phyloP scores from a whole-genome alignment of 352 stramenopile genomes.

The Hyphochytrium catenoides region DNA sequence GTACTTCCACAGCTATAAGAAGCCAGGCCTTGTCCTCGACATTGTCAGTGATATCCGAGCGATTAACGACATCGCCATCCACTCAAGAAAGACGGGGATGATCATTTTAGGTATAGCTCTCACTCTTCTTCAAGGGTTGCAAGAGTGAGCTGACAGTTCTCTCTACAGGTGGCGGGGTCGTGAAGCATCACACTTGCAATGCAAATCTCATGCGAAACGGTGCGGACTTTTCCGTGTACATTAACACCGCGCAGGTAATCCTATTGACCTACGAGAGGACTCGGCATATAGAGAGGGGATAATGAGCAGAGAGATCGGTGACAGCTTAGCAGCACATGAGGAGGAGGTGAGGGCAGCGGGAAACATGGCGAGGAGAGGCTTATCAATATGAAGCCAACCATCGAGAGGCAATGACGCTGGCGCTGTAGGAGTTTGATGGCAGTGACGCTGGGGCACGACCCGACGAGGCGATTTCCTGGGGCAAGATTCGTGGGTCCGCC shows the following conservation, averaged over 20 bases:
- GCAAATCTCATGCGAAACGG: slow-evolving; percentile 99
- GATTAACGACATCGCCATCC: slow-evolving; percentile 94
- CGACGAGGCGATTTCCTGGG: slow-evolving; percentile 98
- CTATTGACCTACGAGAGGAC: neutral
- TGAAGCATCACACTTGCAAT: slow-evolving; percentile 99
- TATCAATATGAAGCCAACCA: neutral
- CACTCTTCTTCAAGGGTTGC: no score
- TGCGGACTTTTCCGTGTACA: slow-evolving; percentile 93
- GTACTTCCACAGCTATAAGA: slow-evolving; percentile 99
- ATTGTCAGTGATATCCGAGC: slow-evolving; percentile 87
- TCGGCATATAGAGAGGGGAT: neutral
- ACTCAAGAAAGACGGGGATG: slow-evolving; percentile 76
- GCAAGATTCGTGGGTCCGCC: slow-evolving; percentile 84
- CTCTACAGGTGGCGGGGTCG: slow-evolving; percentile 81
- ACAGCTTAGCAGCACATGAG: neutral
- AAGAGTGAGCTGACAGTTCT: no score
- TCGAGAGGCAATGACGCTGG: neutral
- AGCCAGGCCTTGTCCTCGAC: slow-evolving; percentile 88
- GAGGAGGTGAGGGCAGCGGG: neutral
- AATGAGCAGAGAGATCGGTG: neutral
- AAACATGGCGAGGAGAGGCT: no score
- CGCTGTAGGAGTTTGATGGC: slow-evolving; percentile 77
- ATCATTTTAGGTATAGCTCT: slow-evolving; percentile 98
- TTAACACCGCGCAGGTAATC: slow-evolving; percentile 85
- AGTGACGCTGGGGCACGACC: slow-evolving; percentile 90